Evolutionary conservation across 768 basidiomycete species (phyloP).

Genomic region (Boletus sp.): DNA sequence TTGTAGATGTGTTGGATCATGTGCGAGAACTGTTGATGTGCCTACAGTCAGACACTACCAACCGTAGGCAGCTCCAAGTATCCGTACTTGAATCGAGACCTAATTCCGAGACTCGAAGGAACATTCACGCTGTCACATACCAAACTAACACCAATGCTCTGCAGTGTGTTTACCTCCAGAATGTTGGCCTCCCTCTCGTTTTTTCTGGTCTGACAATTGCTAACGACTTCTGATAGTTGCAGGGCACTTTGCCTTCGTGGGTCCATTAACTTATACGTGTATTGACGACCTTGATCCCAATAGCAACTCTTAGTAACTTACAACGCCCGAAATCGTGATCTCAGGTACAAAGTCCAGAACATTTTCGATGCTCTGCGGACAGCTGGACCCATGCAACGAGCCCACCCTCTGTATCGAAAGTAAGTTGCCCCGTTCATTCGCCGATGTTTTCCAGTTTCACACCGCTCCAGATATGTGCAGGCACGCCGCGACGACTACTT

Average conservation of each 20-base stretch:
- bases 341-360: not conserved
- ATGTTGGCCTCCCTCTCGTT: slow-evolving; percentile 36
- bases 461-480: not conserved
- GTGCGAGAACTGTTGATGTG: slow-evolving; percentile 27
- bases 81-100: too few species aligned
- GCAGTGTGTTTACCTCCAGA: slow-evolving; percentile 42
- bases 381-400: not conserved
- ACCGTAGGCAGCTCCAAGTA: too few species aligned
- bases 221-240: slow-evolving; percentile 36
- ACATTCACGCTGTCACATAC: not conserved
- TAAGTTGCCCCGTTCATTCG: not conserved
- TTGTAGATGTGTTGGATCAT: slow-evolving; percentile 7
- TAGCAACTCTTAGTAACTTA: slow-evolving; percentile 13
- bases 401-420: slow-evolving; percentile 6
- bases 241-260: slow-evolving; percentile 45
- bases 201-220: not conserved
- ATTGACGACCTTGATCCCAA: not conserved
- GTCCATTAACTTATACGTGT: slow-evolving; percentile 14
- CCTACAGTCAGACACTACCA: slow-evolving; percentile 17
- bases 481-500: slow-evolving; percentile 2
- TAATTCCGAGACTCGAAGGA: not conserved
- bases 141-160: slow-evolving; percentile 15
- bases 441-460: not conserved
- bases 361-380: slow-evolving; percentile 9
- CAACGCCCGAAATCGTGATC: slow-evolving; percentile 17